A percentile compares a stretch with the other conserved stretches of the same genome.
Evolutionary conservation across 345 rosid genomes (phyloP).

Genomic region (Gynandropsis gynandra): DNA sequence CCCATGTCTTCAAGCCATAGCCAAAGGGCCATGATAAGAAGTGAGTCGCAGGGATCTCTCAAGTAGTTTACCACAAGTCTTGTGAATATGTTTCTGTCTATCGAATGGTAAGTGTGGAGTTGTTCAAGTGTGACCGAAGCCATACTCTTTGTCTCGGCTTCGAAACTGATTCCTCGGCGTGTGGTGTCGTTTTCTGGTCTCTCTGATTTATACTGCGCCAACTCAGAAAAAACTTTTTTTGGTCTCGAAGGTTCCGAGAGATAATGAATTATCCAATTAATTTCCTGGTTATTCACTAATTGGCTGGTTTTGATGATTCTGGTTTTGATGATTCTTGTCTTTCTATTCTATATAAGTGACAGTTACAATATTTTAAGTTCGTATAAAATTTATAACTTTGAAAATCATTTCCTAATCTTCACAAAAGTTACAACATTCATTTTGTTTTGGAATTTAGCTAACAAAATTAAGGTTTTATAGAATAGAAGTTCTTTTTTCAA

Average conservation of each 20-base stretch:
- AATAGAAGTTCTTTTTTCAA: too few species aligned
- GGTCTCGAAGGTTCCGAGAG: too few species aligned
- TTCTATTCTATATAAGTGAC: conserved; percentile 1
- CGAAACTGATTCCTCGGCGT: neutral
- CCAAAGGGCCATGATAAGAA: conserved; percentile 43
- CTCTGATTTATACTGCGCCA: too few species aligned
- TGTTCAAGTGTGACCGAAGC: conserved; percentile 17
- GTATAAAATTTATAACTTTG: neutral
- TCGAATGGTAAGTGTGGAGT: conserved; percentile 26
- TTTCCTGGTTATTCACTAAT: neutral
- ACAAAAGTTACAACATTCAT: neutral
- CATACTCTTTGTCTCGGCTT: conserved; percentile 5
- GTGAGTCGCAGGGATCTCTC: conserved; percentile 29
- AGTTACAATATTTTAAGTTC: neutral
- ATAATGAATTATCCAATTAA: too few species aligned
- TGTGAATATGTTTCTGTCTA: conserved; percentile 34
- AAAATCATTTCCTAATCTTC: neutral
- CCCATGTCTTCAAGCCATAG: conserved; percentile 39
- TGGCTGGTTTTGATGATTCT: neutral
- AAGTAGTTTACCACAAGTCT: conserved; percentile 23
- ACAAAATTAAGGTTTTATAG: neutral
- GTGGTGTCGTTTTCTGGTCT: neutral
- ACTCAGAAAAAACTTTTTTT: too few species aligned
- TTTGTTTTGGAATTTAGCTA: conserved; percentile 10
- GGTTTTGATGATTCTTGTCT: neutral